These are phyloP conservation scores for Amanita rubescens DNA, from an alignment of 768 basidiomycete species.

Conservation along the genomic window DNA sequence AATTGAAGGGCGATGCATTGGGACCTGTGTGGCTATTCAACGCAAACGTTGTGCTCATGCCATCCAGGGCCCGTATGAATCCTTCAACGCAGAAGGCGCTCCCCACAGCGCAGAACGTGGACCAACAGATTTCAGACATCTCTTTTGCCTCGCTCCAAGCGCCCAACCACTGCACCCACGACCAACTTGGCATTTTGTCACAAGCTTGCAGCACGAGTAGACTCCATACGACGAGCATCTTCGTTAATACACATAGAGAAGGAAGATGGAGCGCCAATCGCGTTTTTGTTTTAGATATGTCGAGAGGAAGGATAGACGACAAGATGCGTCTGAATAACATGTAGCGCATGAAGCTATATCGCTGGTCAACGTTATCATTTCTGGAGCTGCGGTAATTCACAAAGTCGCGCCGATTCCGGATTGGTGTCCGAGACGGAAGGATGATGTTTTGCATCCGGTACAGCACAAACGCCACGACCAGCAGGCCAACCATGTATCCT, in stretches of 20 bases:
- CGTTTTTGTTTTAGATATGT: constrained; percentile 52
- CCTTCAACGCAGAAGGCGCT: constrained; percentile 57
- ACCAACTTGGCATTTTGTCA: constrained; percentile 26
- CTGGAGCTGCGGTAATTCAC: not conserved
- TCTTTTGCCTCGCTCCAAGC: constrained; percentile 41
- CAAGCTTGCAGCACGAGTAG: constrained; percentile 53
- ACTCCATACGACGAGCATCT: constrained; percentile 50
- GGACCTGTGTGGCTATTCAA: constrained; percentile 30
- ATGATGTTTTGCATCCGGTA: constrained; percentile 77
- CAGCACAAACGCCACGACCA: constrained; percentile 60
- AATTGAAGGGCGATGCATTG: constrained; percentile 60
- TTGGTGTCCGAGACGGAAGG: constrained; percentile 47
- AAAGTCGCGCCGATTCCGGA: constrained; percentile 5
- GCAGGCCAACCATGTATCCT: constrained; percentile 59
- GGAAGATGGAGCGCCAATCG: constrained; percentile 56
- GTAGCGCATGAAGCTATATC: constrained; percentile 15
- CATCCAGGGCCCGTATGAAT: constrained; percentile 62
- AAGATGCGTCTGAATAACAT: constrained; percentile 23
- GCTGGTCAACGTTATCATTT: not conserved
- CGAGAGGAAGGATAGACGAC: constrained; percentile 49
- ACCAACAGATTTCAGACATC: constrained; percentile 66
- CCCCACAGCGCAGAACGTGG: constrained; percentile 63
- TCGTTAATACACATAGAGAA: constrained; percentile 53
- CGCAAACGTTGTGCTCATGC: constrained; percentile 35
- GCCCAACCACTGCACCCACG: constrained; percentile 22